phyloP scores from a whole-genome alignment of 208 protist genomes.

The Hexamita inflata region DNA sequence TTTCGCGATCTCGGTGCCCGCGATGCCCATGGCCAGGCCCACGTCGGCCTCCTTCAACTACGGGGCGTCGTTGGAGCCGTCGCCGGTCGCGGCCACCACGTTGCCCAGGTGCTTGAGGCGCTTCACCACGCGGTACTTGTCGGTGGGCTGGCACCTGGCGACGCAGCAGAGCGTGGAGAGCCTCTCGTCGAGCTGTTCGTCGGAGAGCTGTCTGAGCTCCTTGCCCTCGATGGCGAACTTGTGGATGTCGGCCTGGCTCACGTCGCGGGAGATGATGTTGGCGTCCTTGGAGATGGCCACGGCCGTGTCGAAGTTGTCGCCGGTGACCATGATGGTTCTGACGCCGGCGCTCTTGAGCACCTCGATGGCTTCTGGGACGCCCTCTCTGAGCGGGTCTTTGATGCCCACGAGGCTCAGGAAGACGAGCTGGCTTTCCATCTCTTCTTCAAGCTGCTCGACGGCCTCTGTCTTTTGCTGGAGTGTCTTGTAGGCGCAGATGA shows the following conservation, averaged over 20 bases:
- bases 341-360: slow-evolving; percentile 57
- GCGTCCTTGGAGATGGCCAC: slow-evolving; percentile 52
- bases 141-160: slow-evolving; percentile 45
- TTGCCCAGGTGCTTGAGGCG: slow-evolving; percentile 2
- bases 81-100: slow-evolving; percentile 39
- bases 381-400: slow-evolving; percentile 15
- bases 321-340: slow-evolving; percentile 67
- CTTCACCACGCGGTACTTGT: slow-evolving; percentile 34
- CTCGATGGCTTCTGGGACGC: neutral
- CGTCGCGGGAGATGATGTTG: slow-evolving; percentile 52
- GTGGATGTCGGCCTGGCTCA: slow-evolving; percentile 62
- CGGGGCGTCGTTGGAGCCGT: slow-evolving; percentile 74
- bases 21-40: slow-evolving; percentile 81
- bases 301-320: slow-evolving; percentile 60
- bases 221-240: slow-evolving; percentile 32
- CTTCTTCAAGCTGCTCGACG: neutral
- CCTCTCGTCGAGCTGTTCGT: slow-evolving; percentile 57
- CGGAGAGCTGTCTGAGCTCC: slow-evolving; percentile 58
- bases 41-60: slow-evolving; percentile 78
- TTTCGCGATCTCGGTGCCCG: slow-evolving; percentile 77
- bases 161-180: slow-evolving; percentile 51
- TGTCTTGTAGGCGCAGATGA: neutral
- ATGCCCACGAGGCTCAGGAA: slow-evolving; percentile 21
- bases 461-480: too few species aligned
- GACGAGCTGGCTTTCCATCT: neutral